Conservation (phyloP, 768 basidiomycete genomes). For the Tricholomella constricta region DNA sequence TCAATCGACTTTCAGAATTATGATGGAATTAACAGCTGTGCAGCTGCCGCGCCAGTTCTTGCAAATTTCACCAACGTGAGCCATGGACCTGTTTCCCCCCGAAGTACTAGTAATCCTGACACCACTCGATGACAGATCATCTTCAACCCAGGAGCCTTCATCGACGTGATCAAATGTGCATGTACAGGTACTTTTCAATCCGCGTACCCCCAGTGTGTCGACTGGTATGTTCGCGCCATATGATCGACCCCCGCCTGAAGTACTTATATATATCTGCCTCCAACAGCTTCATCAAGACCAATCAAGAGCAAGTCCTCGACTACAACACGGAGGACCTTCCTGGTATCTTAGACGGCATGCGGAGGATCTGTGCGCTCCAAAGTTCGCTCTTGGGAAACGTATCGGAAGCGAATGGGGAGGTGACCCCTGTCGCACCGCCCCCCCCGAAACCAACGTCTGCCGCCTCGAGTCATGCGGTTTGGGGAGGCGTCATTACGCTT, state of each 20-base stretch:
- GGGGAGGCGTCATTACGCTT: background rate
- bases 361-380: slow-evolving; percentile 51
- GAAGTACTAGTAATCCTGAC: background rate
- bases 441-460: slow-evolving; percentile 26
- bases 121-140: slow-evolving; percentile 45
- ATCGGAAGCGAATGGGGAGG: slow-evolving; percentile 43
- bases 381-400: slow-evolving; percentile 57
- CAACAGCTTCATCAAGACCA: slow-evolving; percentile 55
- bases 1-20: slow-evolving; percentile 39
- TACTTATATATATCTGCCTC: background rate
- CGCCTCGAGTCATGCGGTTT: slow-evolving; percentile 10
- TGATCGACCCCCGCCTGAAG: background rate
- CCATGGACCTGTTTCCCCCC: background rate
- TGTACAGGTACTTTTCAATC: slow-evolving; percentile 51
- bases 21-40: slow-evolving; percentile 55
- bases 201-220: slow-evolving; percentile 64
- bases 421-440: slow-evolving; percentile 27
- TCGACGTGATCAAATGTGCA: slow-evolving; percentile 63
- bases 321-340: slow-evolving; percentile 46
- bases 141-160: slow-evolving; percentile 63
- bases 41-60: slow-evolving; percentile 56
- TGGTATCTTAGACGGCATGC: slow-evolving; percentile 49
- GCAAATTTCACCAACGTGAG: slow-evolving; percentile 57
- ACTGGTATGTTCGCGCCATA: slow-evolving; percentile 47
- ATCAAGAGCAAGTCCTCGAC: slow-evolving; percentile 51